A percentile compares a stretch with the other conserved stretches of the same genome.
These are phyloP conservation scores for Didymella pinodella DNA, from an alignment of 2,329 filamentous ascomycete genomes.

Conservation along the genomic window DNA sequence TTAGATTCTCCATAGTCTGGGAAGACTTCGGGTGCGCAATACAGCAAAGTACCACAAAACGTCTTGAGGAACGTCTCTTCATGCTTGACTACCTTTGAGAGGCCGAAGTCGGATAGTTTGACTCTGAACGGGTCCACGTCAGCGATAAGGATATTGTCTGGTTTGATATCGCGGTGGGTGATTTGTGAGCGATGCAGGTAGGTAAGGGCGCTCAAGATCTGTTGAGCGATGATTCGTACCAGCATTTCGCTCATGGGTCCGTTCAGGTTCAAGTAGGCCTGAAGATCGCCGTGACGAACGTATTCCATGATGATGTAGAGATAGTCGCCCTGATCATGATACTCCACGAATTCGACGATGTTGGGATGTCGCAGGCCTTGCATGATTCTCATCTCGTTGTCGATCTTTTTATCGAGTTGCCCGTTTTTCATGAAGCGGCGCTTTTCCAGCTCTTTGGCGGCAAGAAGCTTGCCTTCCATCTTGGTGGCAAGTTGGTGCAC, in stretches of 20 bases:
- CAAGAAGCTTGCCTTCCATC: constrained; percentile 81
- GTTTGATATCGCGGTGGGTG: constrained; percentile 98
- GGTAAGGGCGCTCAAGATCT: constrained; percentile 81
- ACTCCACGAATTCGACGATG: constrained; percentile 90
- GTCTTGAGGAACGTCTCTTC: constrained; percentile 93
- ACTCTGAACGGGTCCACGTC: constrained; percentile 76
- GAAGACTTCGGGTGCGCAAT: constrained; percentile 97
- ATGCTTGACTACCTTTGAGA: constrained; percentile 92
- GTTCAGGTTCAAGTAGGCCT: constrained; percentile 70
- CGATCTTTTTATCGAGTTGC: constrained; percentile 85
- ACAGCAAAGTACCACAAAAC: constrained; percentile 93
- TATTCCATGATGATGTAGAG: constrained; percentile 99
- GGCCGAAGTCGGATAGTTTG: constrained; percentile 94
- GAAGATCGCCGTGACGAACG: constrained; percentile 82
- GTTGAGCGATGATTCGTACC: constrained; percentile 74
- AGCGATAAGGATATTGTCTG: constrained; percentile 92
- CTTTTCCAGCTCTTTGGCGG: constrained; percentile 95
- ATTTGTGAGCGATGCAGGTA: constrained; percentile 90
- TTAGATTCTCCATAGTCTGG: constrained; percentile 76
- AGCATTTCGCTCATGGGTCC: constrained; percentile 71
- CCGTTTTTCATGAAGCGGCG: constrained; percentile 92
- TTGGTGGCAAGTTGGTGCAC: constrained; percentile 91
- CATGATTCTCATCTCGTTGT: constrained; percentile 99
- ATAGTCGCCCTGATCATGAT: constrained; percentile 80
- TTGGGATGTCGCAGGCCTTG: constrained; percentile 82